Evolutionary conservation across 2,329 filamentous ascomycete species (phyloP), one percentile per base, ranked within the genome.

Genomic region (Cercospora zeae-maydis): DNA sequence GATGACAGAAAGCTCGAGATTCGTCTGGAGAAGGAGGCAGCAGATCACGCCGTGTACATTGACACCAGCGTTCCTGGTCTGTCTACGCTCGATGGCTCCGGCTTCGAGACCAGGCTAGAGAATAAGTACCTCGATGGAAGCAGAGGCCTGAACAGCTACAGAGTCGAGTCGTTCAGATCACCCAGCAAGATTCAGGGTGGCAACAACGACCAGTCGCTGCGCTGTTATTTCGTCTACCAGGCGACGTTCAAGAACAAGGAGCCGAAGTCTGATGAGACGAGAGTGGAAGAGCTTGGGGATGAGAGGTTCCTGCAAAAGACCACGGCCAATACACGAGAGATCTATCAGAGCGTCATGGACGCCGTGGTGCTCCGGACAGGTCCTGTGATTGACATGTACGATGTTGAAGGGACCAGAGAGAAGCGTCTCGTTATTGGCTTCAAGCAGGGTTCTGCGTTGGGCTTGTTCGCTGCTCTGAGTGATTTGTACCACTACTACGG

Each of bases 401-500:
- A 99, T 75, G 93, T 99, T 61, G 92, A 96, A 74, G 91, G 86
- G 69, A 90, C 89, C 16, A 86, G 89, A 33, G 95, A 99, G 82
- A 98, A 97, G 85, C 87, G 95, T 72, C 82, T 99, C 64, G 92
- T 99, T 61, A 85, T 99, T 71, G 95, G 93, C 51, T 98, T 97
- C 83, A 92, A 93, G 71, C 91, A 93, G 70, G 89, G 93, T 67
- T 96, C 93, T 16, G 95, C 95, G 31, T 84, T 92, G 70, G 95
- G 95, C 67, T 82, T 99, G 72, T 99, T 99, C 84, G 96, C 93
- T 71, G 92, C 95, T 30, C 81, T 99, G 71, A 96, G 91, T 68
- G 93, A 98, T 76, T 83, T 99, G 13, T 99, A 99, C 81, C 95
- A 99, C 80, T 98, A 97, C 85, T 99, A 99, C 75, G 93, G 95